Evolutionary conservation across 257 asterid species (phyloP), one percentile per base, ranked within the genome.

Genomic region (Primulina eburnea): DNA sequence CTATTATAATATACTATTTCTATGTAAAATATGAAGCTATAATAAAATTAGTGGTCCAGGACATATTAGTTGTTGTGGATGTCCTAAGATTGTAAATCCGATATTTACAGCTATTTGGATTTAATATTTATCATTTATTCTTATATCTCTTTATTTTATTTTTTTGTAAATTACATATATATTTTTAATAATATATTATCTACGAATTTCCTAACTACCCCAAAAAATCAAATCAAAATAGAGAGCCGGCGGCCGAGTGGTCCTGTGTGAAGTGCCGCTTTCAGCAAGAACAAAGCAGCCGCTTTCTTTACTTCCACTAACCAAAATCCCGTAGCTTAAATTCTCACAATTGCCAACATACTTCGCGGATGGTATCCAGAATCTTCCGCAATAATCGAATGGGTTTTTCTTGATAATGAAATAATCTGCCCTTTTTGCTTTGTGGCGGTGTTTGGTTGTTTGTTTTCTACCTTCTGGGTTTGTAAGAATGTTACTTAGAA

Each of bases 401-500:
- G 74, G 78, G 71, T 12, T 71, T 24, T 28, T 28, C 30, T 28
- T 28, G 30, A 28, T 28, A 24, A 28, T 28, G 30, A 28, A 28
- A 28, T 28, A 28, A 28, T 28, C 30, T 28, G 30, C 30, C 50
- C 69, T 30, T 69, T 43, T 65, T 20, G 18, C n/a, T 29, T 71
- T 65, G 33, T 8, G 52, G 71, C 32, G 59, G 75, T 71, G 28
- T 50, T 28, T 16, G n/a, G 1, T 71, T 60, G 72, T 56, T 50
- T 56, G 75, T 69, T 60, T 62, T 60, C 37, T 61, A 62, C 71
- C 68, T 47, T 18, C 63, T 72, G 64, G 72, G 28, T n/a, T 55
- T 58, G 86, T 83, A 66, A 71, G 9, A 81, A 84, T 87, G 96
- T 75, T 87, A 55, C 76, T 71, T 65, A 79, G 85, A 76, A 43